Evolutionary conservation across 495 filamentous ascomycete genomes (phyloP), one percentile per base, ranked within the genome.

Genomic region (Antarctomyces pellizariae): DNA sequence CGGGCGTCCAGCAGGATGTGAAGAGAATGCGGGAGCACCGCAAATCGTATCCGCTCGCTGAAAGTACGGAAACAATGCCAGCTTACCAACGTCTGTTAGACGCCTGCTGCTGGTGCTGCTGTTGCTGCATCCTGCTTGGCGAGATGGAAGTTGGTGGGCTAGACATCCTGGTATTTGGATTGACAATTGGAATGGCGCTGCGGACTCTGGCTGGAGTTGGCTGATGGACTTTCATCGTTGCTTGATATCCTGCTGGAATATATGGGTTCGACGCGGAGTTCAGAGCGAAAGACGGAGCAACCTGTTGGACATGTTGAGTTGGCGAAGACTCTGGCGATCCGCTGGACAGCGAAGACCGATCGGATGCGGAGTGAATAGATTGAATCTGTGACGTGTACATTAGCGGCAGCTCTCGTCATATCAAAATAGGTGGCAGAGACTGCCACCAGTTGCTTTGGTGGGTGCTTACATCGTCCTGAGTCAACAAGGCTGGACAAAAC

Each of bases 131-230:
- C 56, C 79, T 63, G 45, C 57, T 69, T 29, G 82, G 79, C 26
- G 80, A 86, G 41, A 91, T 74, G 32, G 79, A 90, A 26, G 66
- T 74, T 2, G 86, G 84, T 37, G 86, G 89, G 56, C 82, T 91
- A 18, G 82, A 65, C 51, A 91, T 61, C 35, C 86, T 80, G 17
- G 89, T 95, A 34, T 59, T 74, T 18, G 86, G 86, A 62, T 99
- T 92, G 53, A 99, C 73, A 47, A 99, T 99, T 10, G 86, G 89
- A 38, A 99, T 99, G 38, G 86, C 79, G 46, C 92, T 95, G 39
- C 84, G 76, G 36, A 72, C 68, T 46, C 89, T 76, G 31, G 75
- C 74, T 29, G 83, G 74, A 28, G 78, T 50, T 21, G 79, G 75
- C 56, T 92, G 86, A 44, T 89, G 77, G 39, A 77, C 61, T 51